Evolutionary conservation across 768 basidiomycete genomes (phyloP), one percentile per base, ranked within the genome.

Genomic region (Tylopilus rubrobrunneus): DNA sequence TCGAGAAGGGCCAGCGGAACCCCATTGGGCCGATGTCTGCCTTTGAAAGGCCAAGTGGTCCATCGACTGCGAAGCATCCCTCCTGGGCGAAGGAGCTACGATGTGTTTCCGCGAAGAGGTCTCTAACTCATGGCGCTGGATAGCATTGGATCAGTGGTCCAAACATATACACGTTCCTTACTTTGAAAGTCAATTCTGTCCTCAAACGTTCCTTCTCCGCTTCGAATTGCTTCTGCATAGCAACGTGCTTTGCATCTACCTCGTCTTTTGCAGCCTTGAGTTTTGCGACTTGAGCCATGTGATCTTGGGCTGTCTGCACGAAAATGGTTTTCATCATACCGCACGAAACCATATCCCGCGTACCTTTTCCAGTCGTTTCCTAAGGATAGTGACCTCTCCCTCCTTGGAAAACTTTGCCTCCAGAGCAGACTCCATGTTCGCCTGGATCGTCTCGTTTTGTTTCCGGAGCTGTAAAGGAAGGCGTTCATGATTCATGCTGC

Each of bases 321-420:
- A 21, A 47, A 5, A 1, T 5, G 41, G 23, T 10, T 5, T 45
- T 41, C 29, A 40, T 52, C 39, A 46, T 23, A 27, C 6, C 23
- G 45, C 58, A 10, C 7, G 7, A 28, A 39, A 48, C 12, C 15
- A 25, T 19, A 29, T 21, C 8, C 11, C 9, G 3, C 12, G 48
- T 61, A 86, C 89, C 77, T 85, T 86, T 59, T 87, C 84, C 10
- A 86, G 78, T n/a, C 69, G 78, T 58, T 80, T 81, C 58, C 87
- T 74, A 48, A 91, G 65, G 39, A 85, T 80, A 15, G 76, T 76
- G 7, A 86, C 86, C 71, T 91, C 88, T 6, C 89, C 89, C 29
- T 86, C 83, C 62, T 84, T 88, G 31, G 74, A 69, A 39, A 81
- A 73, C 55, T 77, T 82, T 8, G 72, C 74, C 45, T 82, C 77